Percentiles rank a stretch among this genome's conserved stretches.
Conservation (phyloP, 1,284 basidiomycete species). For the Ustilago curta region DNA sequence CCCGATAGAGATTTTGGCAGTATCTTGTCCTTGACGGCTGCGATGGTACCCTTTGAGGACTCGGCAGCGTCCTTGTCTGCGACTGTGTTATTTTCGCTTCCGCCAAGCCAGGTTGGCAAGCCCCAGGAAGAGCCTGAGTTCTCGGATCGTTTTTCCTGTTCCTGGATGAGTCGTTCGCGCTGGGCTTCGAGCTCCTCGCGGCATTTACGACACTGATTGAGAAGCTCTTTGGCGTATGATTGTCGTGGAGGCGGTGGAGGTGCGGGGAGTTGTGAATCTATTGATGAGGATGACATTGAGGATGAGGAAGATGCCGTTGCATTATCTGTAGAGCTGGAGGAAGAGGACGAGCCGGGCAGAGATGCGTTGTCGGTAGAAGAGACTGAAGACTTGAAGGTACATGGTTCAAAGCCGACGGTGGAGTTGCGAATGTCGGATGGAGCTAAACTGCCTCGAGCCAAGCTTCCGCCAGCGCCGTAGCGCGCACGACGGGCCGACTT, state of each 20-base stretch:
- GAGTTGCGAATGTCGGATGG: constrained; percentile 52
- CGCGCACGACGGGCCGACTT: constrained; percentile 64
- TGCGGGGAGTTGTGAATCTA: constrained; percentile 28
- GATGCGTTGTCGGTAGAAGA: constrained; percentile 9
- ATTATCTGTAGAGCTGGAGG: constrained; percentile 12
- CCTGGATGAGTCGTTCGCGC: constrained; percentile 25
- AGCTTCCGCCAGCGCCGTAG: constrained; percentile 63
- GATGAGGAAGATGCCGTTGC: constrained; percentile 11
- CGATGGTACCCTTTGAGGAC: constrained; percentile 22
- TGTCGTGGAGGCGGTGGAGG: constrained; percentile 57
- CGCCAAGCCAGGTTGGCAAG: constrained; percentile 43
- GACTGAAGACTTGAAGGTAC: constrained; percentile 19
- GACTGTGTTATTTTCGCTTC: constrained; percentile 17
- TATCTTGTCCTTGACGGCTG: constrained; percentile 35
- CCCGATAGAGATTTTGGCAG: constrained; percentile 20
- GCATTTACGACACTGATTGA: constrained; percentile 63
- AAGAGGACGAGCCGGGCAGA: constrained; percentile 5
- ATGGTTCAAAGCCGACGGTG: constrained; percentile 47
- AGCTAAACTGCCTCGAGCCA: constrained; percentile 61
- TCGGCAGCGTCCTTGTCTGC: constrained; percentile 6
- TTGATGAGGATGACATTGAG: constrained; percentile 20
- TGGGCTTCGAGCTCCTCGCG: constrained; percentile 60
- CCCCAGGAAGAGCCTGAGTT: constrained; percentile 26
- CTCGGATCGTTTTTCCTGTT: constrained; percentile 17
- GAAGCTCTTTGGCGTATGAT: constrained; percentile 66